Percentiles rank a stretch among this genome's conserved stretches.
phyloP scores from a whole-genome alignment of 2,329 filamentous ascomycete species.

The Sporothrix curviconia region DNA sequence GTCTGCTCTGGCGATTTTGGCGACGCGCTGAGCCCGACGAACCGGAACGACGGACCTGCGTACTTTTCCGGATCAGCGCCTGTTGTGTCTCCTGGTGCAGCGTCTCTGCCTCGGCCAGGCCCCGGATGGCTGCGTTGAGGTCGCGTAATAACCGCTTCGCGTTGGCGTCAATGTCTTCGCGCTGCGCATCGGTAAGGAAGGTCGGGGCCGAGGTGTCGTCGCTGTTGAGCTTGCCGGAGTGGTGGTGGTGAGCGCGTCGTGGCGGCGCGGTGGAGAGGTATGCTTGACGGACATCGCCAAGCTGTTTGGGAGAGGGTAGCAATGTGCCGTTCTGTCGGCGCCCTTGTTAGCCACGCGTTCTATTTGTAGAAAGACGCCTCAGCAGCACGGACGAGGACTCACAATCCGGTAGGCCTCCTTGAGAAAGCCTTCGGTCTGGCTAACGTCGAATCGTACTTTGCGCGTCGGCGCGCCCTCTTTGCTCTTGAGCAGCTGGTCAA shows the following conservation, averaged over 20 bases:
- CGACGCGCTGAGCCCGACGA: conserved; percentile 32
- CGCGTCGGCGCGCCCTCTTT: conserved; percentile 12
- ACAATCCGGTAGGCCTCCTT: conserved; percentile 94
- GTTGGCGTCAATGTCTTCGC: conserved; percentile 80
- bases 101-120: conserved; percentile 74
- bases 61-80: conserved; percentile 61
- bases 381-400: conserved; percentile 26
- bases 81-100: conserved; percentile 70
- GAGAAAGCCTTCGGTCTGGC: conserved; percentile 73
- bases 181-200: conserved; percentile 70
- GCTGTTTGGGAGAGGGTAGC: conserved; percentile 69
- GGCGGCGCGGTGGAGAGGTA: conserved; percentile 79
- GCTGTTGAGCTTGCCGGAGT: conserved; percentile 37
- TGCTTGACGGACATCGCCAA: conserved; percentile 75
- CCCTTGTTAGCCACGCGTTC: no score
- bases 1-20: conserved; percentile 57
- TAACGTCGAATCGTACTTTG: conserved; percentile 34
- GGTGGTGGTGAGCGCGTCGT: conserved; percentile 46
- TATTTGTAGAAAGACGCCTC: no score
- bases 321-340: conserved; percentile 76
- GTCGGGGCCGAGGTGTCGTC: conserved; percentile 34
- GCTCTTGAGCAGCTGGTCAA: conserved; percentile 60
- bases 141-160: conserved; percentile 80
- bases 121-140: conserved; percentile 72
- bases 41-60: conserved; percentile 28